These are phyloP conservation scores for Cladosporium halotolerans DNA, from an alignment of 2,329 filamentous ascomycete genomes.

Conservation along the genomic window DNA sequence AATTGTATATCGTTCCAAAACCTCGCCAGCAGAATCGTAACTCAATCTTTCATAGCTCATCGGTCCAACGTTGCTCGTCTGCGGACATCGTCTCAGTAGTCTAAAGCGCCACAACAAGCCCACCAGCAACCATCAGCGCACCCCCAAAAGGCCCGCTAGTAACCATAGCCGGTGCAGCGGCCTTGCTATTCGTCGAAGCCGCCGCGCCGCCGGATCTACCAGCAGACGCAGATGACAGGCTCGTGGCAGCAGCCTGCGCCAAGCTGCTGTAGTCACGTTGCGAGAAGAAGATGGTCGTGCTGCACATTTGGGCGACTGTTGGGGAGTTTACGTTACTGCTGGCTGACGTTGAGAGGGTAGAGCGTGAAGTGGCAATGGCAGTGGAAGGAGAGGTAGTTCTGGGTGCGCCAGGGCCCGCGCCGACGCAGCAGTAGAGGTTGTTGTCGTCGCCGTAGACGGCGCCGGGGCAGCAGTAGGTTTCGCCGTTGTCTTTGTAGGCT, in stretches of 20 bases:
- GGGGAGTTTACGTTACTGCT: too few species aligned
- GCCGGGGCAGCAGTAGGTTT: conserved; percentile 2
- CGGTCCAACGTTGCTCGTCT: too few species aligned
- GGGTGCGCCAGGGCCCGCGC: background rate
- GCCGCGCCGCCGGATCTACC: too few species aligned
- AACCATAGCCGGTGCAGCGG: background rate
- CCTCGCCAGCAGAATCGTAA: too few species aligned
- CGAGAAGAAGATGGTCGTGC: background rate
- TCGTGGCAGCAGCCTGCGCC: conserved; percentile 3
- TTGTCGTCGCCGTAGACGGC: background rate
- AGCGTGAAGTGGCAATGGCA: too few species aligned
- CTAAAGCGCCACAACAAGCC: background rate
- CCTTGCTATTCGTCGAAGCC: background rate
- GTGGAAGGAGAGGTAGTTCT: background rate
- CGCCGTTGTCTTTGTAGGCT: background rate
- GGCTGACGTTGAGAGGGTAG: too few species aligned
- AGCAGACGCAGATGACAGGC: background rate
- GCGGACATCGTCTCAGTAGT: too few species aligned
- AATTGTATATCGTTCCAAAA: too few species aligned
- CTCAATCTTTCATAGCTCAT: too few species aligned
- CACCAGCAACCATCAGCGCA: background rate
- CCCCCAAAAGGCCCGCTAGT: conserved; percentile 1
- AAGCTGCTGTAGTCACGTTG: background rate
- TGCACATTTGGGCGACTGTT: background rate
- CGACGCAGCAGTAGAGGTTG: conserved; percentile 3